Percentiles rank a stretch among this genome's conserved stretches.
Evolutionary conservation across 257 asterid species (phyloP).

Genomic region (Solanum gandarillasii): DNA sequence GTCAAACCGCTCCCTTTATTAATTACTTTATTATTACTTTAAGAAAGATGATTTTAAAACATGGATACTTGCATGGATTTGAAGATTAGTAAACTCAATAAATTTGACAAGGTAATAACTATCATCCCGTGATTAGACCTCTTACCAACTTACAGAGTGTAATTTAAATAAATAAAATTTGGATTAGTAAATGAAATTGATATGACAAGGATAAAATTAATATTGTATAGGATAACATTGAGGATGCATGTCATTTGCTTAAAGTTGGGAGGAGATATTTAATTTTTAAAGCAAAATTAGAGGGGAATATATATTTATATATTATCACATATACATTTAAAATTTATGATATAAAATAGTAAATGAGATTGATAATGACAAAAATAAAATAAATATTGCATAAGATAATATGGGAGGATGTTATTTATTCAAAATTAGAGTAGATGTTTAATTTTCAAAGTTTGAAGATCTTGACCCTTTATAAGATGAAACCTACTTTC

Average conservation of each 20-base stretch:
- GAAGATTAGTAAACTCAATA: not conserved
- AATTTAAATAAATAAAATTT: not conserved
- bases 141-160: not conserved
- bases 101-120: not conserved
- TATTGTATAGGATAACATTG: not conserved
- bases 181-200: not conserved
- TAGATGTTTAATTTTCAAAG: not conserved
- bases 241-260: not conserved
- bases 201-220: not conserved
- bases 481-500: not conserved
- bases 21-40: not conserved
- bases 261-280: not conserved
- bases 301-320: not conserved
- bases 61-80: not conserved
- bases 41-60: not conserved
- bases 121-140: not conserved
- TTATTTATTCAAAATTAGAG: not conserved
- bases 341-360: not conserved
- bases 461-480: not conserved
- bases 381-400: not conserved
- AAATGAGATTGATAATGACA: not conserved
- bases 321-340: not conserved
- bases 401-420: not conserved
- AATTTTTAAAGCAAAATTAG: not conserved
- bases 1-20: not conserved